Conservation (phyloP, 345 rosid genomes). For the Eucalyptus camaldulensis region DNA sequence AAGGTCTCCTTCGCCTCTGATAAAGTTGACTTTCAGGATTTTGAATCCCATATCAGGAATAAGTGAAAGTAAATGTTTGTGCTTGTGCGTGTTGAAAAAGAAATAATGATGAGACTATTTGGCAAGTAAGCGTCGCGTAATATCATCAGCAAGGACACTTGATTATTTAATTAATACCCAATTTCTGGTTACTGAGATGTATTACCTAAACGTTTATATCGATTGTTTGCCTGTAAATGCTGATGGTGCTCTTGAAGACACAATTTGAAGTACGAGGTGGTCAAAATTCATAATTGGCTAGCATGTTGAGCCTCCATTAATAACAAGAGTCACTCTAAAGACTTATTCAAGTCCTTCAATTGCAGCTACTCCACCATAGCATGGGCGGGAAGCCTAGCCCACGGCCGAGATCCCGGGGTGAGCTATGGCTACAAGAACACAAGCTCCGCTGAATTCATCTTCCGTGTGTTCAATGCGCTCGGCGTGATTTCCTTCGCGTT, state of each 20-base stretch:
- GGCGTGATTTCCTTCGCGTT: constrained; percentile 88
- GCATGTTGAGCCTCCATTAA: background rate
- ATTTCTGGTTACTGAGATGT: background rate
- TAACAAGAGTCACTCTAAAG: background rate
- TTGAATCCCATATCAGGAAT: background rate
- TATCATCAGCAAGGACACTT: background rate
- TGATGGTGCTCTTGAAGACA: background rate
- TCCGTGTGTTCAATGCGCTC: constrained; percentile 67
- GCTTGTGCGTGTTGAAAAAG: background rate
- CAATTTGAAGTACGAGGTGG: background rate
- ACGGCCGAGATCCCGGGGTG: constrained; percentile 47
- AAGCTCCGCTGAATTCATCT: constrained; percentile 35
- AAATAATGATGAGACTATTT: background rate
- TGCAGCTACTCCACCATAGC: constrained; percentile 92
- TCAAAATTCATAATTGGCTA: background rate
- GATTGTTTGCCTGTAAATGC: background rate
- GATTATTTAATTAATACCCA: background rate
- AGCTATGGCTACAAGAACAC: constrained; percentile 53
- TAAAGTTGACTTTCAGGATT: background rate
- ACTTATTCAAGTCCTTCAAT: background rate
- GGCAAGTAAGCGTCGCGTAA: background rate
- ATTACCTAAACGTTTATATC: background rate
- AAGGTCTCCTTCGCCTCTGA: background rate
- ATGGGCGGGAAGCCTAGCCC: constrained; percentile 65
- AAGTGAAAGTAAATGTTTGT: background rate